Percentiles rank a stretch among this genome's conserved stretches.
Evolutionary conservation across 176 grass and related monocot species (phyloP).

Genomic region (Areca catechu): DNA sequence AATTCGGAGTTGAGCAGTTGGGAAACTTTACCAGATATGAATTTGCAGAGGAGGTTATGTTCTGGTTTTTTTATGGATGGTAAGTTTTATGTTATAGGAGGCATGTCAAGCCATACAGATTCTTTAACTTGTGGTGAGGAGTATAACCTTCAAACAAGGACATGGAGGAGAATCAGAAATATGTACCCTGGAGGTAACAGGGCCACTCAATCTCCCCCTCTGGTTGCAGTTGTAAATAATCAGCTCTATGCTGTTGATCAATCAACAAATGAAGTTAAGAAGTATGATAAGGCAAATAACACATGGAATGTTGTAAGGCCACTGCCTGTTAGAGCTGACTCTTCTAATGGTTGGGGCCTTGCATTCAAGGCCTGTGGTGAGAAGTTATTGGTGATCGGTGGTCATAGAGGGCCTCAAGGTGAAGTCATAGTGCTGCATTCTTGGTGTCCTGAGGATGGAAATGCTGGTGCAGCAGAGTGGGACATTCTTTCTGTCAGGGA

Average conservation of each 20-base stretch:
- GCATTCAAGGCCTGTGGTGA: conserved; percentile 84
- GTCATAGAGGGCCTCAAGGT: conserved; percentile 44
- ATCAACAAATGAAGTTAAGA: conserved; percentile 66
- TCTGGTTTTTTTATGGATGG: conserved; percentile 95
- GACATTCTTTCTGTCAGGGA: conserved; percentile 70
- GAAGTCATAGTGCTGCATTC: conserved; percentile 75
- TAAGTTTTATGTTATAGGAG: conserved; percentile 88
- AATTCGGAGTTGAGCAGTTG: conserved; percentile 66
- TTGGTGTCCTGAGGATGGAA: conserved; percentile 63
- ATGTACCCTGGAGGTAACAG: conserved; percentile 76
- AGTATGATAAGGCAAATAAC: conserved; percentile 84
- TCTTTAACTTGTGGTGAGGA: conserved; percentile 86
- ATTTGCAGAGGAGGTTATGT: conserved; percentile 52
- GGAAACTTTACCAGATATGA: conserved; percentile 76
- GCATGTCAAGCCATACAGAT: conserved; percentile 49
- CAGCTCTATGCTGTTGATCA: conserved; percentile 84
- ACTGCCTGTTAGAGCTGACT: conserved; percentile 80
- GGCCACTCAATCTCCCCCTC: conserved; percentile 70
- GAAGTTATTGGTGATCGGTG: conserved; percentile 57
- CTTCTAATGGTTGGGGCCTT: conserved; percentile 78
- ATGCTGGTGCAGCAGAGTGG: conserved; percentile 41
- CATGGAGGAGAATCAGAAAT: conserved; percentile 65
- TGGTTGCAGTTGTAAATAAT: conserved; percentile 84
- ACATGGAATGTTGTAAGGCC: conserved; percentile 67
- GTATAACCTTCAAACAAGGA: conserved; percentile 59